phyloP scores from a whole-genome alignment of 805 yeast genomes.

The Vanderwaltozyma yarrowii region DNA sequence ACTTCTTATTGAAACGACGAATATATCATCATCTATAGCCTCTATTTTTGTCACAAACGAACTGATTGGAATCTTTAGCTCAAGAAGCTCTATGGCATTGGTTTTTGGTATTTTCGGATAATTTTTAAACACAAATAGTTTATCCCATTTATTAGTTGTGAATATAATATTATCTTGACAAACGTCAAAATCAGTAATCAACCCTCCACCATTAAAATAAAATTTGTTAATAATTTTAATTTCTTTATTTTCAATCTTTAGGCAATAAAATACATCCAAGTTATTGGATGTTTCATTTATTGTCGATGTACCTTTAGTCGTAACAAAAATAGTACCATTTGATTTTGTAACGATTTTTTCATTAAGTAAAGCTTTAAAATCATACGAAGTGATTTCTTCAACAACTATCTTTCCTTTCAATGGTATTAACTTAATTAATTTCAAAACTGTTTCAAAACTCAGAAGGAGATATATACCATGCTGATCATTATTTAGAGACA shows the following conservation, averaged over 20 bases:
- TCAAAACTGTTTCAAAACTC: constrained; percentile 8
- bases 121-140: constrained; percentile 7
- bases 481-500: background rate
- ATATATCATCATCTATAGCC: constrained; percentile 5
- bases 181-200: constrained; percentile 8
- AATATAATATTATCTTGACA: constrained; percentile 9
- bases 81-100: background rate
- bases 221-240: constrained; percentile 3
- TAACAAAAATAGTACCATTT: constrained; percentile 1
- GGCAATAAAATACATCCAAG: background rate
- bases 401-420: constrained; percentile 9
- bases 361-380: constrained; percentile 2
- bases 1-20: constrained; percentile 6
- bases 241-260: background rate
- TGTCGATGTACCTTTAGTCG: background rate
- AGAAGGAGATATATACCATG: constrained; percentile 6
- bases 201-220: constrained; percentile 7
- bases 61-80: constrained; percentile 3
- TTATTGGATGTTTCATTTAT: background rate
- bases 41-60: constrained; percentile 4
- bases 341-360: constrained; percentile 2
- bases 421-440: constrained; percentile 11
- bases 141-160: constrained; percentile 4
- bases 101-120: constrained; percentile 1
- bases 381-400: constrained; percentile 1